A percentile compares a stretch with the other conserved stretches of the same genome.
These are phyloP conservation scores for Blastomyces silverae DNA, from an alignment of 2,329 filamentous ascomycete species.

Conservation along the genomic window DNA sequence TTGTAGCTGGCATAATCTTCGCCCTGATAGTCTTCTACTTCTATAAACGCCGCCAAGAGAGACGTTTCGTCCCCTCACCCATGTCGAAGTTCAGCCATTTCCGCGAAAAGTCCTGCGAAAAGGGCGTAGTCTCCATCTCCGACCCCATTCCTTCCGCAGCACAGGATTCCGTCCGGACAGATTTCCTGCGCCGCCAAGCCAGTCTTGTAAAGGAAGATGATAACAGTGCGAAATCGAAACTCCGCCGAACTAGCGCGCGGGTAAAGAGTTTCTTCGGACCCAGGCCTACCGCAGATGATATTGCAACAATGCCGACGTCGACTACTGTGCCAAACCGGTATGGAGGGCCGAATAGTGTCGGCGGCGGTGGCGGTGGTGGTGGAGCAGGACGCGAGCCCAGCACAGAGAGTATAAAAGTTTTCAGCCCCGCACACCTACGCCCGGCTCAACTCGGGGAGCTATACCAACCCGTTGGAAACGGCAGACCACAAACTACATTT, in stretches of 20 bases:
- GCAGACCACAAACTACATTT: conserved; percentile 34
- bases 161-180: conserved; percentile 39
- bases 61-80: conserved; percentile 17
- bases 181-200: conserved; percentile 35
- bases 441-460: conserved; percentile 26
- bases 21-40: conserved; percentile 47
- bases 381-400: conserved; percentile 24
- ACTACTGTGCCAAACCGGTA: conserved; percentile 27
- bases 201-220: conserved; percentile 24
- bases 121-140: conserved; percentile 35
- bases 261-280: conserved; percentile 35
- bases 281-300: conserved; percentile 15
- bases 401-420: conserved; percentile 44
- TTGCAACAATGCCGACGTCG: conserved; percentile 23
- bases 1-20: conserved; percentile 44
- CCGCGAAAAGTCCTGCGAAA: conserved; percentile 31
- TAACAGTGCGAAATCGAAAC: conserved; percentile 30
- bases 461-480: conserved; percentile 26
- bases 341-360: conserved; percentile 14
- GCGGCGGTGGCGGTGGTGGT: neutral
- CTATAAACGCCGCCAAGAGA: conserved; percentile 29
- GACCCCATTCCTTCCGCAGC: conserved; percentile 39
- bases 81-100: conserved; percentile 26
- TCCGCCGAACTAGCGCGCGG: conserved; percentile 33
- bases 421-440: conserved; percentile 35